A percentile compares a stretch with the other conserved stretches of the same genome.
Evolutionary conservation across 192 early-diverging fungal species (phyloP).

Genomic region (Coemansia sp.): DNA sequence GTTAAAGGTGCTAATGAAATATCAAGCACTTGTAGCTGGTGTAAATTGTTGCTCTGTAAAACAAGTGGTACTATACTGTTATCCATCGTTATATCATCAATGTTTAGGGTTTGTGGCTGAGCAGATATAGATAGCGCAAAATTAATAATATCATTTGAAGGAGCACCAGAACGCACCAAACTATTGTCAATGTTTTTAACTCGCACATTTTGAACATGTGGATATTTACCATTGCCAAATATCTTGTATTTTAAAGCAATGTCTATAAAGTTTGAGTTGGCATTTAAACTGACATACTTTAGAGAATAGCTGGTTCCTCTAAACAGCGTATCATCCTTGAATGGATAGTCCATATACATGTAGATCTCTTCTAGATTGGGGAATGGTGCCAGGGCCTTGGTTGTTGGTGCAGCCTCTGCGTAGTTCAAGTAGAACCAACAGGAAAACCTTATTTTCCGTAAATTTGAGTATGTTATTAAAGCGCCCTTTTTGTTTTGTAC

Average conservation of each 20-base stretch:
- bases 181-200: constrained; percentile 12
- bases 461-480: background rate
- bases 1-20: constrained; percentile 8
- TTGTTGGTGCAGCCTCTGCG: background rate
- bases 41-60: background rate
- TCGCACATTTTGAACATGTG: background rate
- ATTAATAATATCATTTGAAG: background rate
- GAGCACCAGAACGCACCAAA: background rate
- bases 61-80: background rate
- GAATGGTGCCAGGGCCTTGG: constrained; percentile 1
- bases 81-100: constrained; percentile 12
- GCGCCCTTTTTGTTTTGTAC: background rate
- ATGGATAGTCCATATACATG: constrained; percentile 22
- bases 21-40: background rate
- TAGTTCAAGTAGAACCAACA: constrained; percentile 12
- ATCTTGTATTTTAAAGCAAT: constrained; percentile 10
- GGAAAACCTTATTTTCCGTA: background rate
- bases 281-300: constrained; percentile 9
- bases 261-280: constrained; percentile 4
- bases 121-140: constrained; percentile 12
- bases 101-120: background rate
- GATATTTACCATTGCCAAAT: constrained; percentile 7
- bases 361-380: constrained; percentile 9
- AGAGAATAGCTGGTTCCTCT: constrained; percentile 15
- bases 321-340: constrained; percentile 24